These are phyloP conservation scores for Citrullus amarus DNA, from an alignment of 306 rosid species.

Conservation along the genomic window DNA sequence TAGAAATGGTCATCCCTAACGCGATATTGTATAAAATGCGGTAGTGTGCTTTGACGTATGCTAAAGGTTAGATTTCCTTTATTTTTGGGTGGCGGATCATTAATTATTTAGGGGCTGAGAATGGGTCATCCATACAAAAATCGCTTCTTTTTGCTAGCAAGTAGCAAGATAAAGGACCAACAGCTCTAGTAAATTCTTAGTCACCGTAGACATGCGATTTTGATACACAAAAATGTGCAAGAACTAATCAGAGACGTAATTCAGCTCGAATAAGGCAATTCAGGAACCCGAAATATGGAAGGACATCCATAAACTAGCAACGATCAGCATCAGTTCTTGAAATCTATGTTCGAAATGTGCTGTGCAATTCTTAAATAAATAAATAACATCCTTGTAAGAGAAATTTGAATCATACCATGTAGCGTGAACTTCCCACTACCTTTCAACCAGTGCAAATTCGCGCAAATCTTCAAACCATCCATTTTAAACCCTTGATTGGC, in stretches of 20 bases:
- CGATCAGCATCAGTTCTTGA: background rate
- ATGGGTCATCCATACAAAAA: too few species aligned
- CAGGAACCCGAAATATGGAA: background rate
- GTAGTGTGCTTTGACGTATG: too few species aligned
- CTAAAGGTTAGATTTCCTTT: too few species aligned
- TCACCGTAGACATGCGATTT: background rate
- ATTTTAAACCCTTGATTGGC: conserved; percentile 67
- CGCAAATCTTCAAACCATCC: conserved; percentile 75
- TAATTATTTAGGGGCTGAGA: too few species aligned
- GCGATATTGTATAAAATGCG: too few species aligned
- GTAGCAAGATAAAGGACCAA: background rate
- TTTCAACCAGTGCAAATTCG: conserved; percentile 81
- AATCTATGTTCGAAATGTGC: background rate
- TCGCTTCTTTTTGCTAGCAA: background rate
- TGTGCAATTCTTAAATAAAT: background rate
- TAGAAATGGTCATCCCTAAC: too few species aligned
- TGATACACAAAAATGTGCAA: background rate
- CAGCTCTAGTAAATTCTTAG: background rate
- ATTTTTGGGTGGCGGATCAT: too few species aligned
- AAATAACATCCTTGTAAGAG: background rate
- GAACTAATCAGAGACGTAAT: background rate
- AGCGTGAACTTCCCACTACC: conserved; percentile 84
- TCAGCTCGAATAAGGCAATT: background rate
- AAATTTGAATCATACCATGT: conserved; percentile 32
- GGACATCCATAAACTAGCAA: background rate